Percentiles rank a stretch among this genome's conserved stretches.
phyloP scores from a whole-genome alignment of 1,284 basidiomycete species.

The Phellinidium pouzarii region DNA sequence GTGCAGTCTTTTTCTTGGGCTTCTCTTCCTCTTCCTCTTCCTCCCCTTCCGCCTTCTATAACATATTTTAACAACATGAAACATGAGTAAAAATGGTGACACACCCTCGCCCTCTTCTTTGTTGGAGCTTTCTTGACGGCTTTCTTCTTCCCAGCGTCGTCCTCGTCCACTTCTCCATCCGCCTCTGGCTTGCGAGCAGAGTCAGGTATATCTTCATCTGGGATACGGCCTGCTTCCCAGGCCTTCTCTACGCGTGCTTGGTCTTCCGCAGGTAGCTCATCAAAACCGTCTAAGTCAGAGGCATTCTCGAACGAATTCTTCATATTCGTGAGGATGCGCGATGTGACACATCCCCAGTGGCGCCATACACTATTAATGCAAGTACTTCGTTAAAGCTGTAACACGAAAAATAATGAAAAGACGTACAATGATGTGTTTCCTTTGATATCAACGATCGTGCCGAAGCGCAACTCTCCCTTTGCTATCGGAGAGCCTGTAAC shows the following conservation, averaged over 20 bases:
- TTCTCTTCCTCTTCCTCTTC: constrained; percentile 27
- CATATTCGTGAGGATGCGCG: constrained; percentile 65
- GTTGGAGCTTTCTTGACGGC: constrained; percentile 4
- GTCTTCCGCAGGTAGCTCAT: constrained; percentile 58
- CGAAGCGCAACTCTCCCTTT: constrained; percentile 72
- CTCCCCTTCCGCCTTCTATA: constrained; percentile 26
- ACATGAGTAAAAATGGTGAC: constrained; percentile 3
- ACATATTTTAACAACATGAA: constrained; percentile 3
- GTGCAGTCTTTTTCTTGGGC: constrained; percentile 26
- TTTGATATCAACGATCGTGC: constrained; percentile 68
- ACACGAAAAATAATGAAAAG: constrained; percentile 17
- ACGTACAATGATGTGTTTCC: constrained; percentile 70
- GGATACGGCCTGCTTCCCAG: constrained; percentile 68
- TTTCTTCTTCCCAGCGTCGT: constrained; percentile 30
- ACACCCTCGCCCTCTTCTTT: constrained; percentile 29
- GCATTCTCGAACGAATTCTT: constrained; percentile 54
- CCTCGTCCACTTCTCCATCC: constrained; percentile 40
- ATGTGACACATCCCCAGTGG: constrained; percentile 79
- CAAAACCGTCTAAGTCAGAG: constrained; percentile 67
- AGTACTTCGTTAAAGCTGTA: constrained; percentile 13
- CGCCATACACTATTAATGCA: constrained; percentile 52
- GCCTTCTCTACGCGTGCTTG: constrained; percentile 61
- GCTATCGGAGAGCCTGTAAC: constrained; percentile 57
- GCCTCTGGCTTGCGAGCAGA: constrained; percentile 53
- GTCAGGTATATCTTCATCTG: constrained; percentile 72